phyloP scores from a whole-genome alignment of 208 protist genomes.

The Wallacemonas sp. region DNA sequence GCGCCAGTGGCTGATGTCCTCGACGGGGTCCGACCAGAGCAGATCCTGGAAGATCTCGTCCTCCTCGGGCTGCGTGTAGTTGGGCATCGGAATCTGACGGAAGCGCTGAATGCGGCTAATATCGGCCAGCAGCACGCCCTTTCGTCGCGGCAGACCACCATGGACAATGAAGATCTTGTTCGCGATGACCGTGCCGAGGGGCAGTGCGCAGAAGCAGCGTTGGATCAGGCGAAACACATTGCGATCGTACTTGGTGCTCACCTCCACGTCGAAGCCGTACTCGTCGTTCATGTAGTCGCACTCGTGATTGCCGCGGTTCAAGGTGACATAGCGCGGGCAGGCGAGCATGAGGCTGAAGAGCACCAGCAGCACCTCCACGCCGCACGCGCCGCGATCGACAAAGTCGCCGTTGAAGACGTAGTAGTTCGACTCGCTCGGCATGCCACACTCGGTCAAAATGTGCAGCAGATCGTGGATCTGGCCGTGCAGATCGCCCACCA shows the following conservation, averaged over 20 bases:
- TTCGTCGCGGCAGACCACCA: slow-evolving; percentile 78
- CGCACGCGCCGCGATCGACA: slow-evolving; percentile 96
- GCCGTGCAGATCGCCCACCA: slow-evolving; percentile 90
- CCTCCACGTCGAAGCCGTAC: slow-evolving; percentile 99
- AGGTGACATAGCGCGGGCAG: slow-evolving; percentile 91
- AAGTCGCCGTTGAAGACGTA: slow-evolving; percentile 97
- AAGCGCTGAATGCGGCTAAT: slow-evolving; percentile 88
- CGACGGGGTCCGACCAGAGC: slow-evolving; percentile 95
- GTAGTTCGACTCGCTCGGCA: slow-evolving; percentile 80
- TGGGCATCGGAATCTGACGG: slow-evolving; percentile 86
- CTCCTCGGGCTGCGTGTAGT: slow-evolving; percentile 88
- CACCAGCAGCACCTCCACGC: slow-evolving; percentile 96
- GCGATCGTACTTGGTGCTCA: slow-evolving; percentile 97
- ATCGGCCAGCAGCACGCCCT: slow-evolving; percentile 78
- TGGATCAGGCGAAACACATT: slow-evolving; percentile 89
- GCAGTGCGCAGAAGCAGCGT: slow-evolving; percentile 88
- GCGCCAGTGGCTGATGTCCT: slow-evolving; percentile 73
- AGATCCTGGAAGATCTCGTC: slow-evolving; percentile 96
- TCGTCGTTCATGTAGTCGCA: slow-evolving; percentile 94
- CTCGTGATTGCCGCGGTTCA: slow-evolving; percentile 97
- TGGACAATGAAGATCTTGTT: slow-evolving; percentile 87
- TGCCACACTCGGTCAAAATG: slow-evolving; percentile 79
- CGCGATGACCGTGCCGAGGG: slow-evolving; percentile 79
- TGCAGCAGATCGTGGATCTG: slow-evolving; percentile 86
- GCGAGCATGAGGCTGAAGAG: slow-evolving; percentile 96